Evolutionary conservation across 2,329 filamentous ascomycete genomes (phyloP).

Genomic region (Colletotrichum sp.): DNA sequence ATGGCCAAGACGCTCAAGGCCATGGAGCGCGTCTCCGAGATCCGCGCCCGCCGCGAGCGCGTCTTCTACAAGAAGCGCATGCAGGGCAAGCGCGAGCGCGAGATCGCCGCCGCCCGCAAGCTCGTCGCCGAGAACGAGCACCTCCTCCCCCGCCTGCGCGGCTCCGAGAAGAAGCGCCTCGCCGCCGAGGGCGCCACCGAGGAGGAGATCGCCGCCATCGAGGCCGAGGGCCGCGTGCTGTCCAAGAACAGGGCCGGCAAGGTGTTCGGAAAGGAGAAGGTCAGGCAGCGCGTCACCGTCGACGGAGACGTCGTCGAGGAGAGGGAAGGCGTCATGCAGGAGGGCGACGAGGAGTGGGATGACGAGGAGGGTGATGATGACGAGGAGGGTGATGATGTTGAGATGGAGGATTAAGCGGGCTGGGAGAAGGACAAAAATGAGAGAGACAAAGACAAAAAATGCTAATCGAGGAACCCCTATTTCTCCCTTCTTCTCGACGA

Average conservation of each 20-base stretch:
- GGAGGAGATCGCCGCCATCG: constrained; percentile 54
- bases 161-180: constrained; percentile 65
- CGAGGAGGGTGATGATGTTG: constrained; percentile 28
- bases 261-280: constrained; percentile 49
- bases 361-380: constrained; percentile 25
- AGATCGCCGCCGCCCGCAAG: constrained; percentile 81
- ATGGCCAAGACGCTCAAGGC: constrained; percentile 86
- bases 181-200: constrained; percentile 53
- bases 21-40: constrained; percentile 90
- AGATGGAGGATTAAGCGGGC: constrained; percentile 34
- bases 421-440: not conserved
- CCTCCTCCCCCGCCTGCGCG: constrained; percentile 77
- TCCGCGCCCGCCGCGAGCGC: constrained; percentile 81
- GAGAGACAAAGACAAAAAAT: not conserved
- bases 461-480: constrained; percentile 12
- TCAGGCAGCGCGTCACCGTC: constrained; percentile 39
- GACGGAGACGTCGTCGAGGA: constrained; percentile 40
- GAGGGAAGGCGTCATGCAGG: constrained; percentile 21
- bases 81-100: constrained; percentile 85
- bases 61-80: constrained; percentile 95
- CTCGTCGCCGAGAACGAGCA: constrained; percentile 92
- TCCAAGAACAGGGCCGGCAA: constrained; percentile 34
- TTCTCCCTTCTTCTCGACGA: not conserved
- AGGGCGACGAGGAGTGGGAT: constrained; percentile 22
- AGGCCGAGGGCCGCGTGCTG: constrained; percentile 38